phyloP scores from a whole-genome alignment of 495 filamentous ascomycete species.

The Xylaria flabelliformis region DNA sequence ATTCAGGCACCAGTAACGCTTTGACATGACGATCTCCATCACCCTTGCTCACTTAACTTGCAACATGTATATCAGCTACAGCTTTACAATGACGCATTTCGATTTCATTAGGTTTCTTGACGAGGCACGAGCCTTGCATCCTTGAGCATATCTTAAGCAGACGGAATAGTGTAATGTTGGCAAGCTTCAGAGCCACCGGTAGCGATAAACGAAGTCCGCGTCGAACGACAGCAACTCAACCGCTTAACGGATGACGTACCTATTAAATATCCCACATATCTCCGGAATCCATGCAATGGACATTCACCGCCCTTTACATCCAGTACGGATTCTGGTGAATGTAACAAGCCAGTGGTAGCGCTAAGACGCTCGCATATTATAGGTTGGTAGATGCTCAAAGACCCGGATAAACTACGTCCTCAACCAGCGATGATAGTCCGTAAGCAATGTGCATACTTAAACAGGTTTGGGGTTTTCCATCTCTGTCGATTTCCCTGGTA shows the following conservation, averaged over 20 bases:
- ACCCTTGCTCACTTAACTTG: background rate
- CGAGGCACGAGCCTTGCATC: background rate
- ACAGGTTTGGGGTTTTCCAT: background rate
- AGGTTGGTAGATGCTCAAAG: background rate
- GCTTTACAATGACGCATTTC: background rate
- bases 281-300: background rate
- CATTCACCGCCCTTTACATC: constrained; percentile 1
- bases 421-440: background rate
- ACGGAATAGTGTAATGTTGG: background rate
- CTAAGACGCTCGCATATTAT: background rate
- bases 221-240: background rate
- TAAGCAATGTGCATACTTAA: background rate
- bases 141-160: background rate
- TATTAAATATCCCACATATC: background rate
- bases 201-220: background rate
- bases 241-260: background rate
- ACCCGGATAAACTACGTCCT: constrained; percentile 4
- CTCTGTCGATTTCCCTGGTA: background rate
- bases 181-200: background rate
- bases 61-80: background rate
- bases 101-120: background rate
- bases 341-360: background rate
- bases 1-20: too few relatives aligned
- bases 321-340: background rate
- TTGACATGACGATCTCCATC: too few relatives aligned